A percentile compares a stretch with the other conserved stretches of the same genome.
phyloP scores from a whole-genome alignment of 139 green algal species.

The Dunaliella primolecta region DNA sequence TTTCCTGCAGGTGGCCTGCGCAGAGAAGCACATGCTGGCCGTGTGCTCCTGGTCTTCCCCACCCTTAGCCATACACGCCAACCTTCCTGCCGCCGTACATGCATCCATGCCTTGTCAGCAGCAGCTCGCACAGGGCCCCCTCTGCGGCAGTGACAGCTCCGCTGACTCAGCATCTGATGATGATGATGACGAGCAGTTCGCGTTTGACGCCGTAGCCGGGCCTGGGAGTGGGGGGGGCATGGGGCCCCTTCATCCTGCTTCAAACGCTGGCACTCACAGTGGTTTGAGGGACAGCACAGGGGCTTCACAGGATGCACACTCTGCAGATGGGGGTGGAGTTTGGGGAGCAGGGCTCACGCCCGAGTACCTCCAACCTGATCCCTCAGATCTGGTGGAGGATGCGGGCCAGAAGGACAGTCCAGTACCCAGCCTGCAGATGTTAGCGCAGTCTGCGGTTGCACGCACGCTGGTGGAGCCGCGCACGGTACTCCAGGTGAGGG shows the following conservation, averaged over 20 bases:
- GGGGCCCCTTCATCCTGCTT: too few species aligned
- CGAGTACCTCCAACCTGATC: too few species aligned
- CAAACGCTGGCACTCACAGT: too few species aligned
- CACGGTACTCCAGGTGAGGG: conserved; percentile 42
- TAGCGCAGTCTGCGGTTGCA: conserved; percentile 71
- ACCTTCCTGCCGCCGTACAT: too few species aligned
- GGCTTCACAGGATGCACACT: not conserved
- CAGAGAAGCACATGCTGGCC: conserved; percentile 89
- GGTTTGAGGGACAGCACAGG: too few species aligned
- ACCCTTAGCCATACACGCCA: too few species aligned
- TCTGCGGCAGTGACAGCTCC: not conserved
- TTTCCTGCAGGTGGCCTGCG: conserved; percentile 25
- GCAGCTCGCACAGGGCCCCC: not conserved
- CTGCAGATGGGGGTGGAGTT: not conserved
- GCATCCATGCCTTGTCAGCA: too few species aligned
- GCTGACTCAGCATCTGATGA: not conserved
- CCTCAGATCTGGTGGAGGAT: not conserved
- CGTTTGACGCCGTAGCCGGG: not conserved
- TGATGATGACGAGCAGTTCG: not conserved
- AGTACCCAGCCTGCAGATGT: conserved; percentile 58
- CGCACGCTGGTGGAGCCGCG: conserved; percentile 71
- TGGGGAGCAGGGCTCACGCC: not conserved
- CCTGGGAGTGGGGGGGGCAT: too few species aligned
- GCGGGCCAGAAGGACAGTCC: not conserved
- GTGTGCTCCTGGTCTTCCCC: conserved; percentile 64